Evolutionary conservation across 257 asterid genomes (phyloP), one percentile per base, ranked within the genome.

Genomic region (Lantana camara): DNA sequence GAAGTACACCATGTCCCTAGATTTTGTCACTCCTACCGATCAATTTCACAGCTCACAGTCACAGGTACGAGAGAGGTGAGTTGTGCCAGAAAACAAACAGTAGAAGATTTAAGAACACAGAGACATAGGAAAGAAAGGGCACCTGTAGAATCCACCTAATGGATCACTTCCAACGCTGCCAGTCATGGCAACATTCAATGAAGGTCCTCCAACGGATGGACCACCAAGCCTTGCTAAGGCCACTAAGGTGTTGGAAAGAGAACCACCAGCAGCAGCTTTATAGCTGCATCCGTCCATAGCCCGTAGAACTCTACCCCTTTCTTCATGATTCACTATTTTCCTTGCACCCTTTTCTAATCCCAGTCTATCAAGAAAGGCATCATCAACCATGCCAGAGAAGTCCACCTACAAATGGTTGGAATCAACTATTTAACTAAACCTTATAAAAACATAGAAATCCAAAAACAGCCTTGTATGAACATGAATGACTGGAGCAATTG

Each of bases 221-320:
- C 74, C 82, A 48, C 98, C 99, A 74, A 94, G 99, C 85, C 96
- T 85, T 66, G 99, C 97, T 85, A 94, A 78, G 70, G 97, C 97
- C 34, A 90, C 99, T 60, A 94, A 78, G 46, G 87, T 90, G 71
- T 94, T 94, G 48, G 99, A 94, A 64, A 94, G 99, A 58, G 99
- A 90, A 23, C 99, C 99, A 64, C 99, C 99, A 24, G 99, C 97
- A 34, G 97, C 99, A 58, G 99, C 99, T 79, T 88, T 94, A 64
- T 90, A 94, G 85, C 82, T 90, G 81, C 99, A 84, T 63, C 97
- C 97, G 29, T 94, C 99, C 99, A 94, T 94, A 37, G 97, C 97
- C 44, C 82, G 80, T 62, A 94, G 79, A 70, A 90, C 90, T 69
- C 85, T 77, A 63, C 96, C 97, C 71, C 99, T 75, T 75, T 94